phyloP scores from a whole-genome alignment of 164 flowering plant species.

The Cinnamomum micranthum region DNA sequence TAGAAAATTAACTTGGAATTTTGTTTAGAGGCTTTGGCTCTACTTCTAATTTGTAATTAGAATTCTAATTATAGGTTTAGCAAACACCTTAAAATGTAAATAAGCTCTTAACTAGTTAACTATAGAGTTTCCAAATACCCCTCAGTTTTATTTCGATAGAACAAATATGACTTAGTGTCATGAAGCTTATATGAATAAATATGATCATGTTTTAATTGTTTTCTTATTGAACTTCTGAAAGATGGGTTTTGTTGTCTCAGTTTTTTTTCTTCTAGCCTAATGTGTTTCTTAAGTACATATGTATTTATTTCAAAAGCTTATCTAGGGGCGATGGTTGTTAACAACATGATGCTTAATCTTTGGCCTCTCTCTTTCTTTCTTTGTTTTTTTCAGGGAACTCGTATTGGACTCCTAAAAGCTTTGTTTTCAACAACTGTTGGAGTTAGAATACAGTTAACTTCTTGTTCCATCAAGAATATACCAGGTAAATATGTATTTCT shows the following conservation, averaged over 20 bases:
- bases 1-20: neutral
- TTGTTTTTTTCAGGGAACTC: neutral
- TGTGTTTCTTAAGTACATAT: neutral
- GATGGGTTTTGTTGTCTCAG: too few relatives aligned
- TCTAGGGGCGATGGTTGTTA: neutral
- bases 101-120: neutral
- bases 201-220: too few relatives aligned
- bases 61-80: neutral
- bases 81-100: too few relatives aligned
- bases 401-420: constrained; percentile 3
- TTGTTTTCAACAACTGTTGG: neutral
- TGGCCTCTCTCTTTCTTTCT: neutral
- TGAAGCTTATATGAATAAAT: too few relatives aligned
- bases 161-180: too few relatives aligned
- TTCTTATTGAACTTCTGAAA: too few relatives aligned
- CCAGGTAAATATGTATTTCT: constrained; percentile 3
- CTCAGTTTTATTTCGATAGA: too few relatives aligned
- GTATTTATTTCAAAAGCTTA: neutral
- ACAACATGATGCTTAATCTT: neutral
- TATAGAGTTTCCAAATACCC: neutral
- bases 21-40: neutral
- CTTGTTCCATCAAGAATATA: neutral
- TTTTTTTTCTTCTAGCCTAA: neutral
- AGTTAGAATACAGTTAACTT: neutral
- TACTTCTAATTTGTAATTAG: neutral